Conservation (phyloP, 140 eudicot species). For the Oenanthe javanica region DNA sequence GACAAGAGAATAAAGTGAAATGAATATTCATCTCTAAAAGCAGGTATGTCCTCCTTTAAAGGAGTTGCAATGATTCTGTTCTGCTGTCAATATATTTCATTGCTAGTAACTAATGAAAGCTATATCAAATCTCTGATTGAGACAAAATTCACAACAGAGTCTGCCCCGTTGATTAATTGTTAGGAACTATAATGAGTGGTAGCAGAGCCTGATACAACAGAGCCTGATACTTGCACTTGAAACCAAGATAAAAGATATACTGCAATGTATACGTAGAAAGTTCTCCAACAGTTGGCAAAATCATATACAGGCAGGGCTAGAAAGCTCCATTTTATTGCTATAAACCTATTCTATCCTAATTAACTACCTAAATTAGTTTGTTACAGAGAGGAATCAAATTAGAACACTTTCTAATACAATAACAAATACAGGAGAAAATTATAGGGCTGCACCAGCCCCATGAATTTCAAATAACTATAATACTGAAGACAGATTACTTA, state of each 20-base stretch:
- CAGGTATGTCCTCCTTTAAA: no score
- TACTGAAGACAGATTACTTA: not conserved
- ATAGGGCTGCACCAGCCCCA: not conserved
- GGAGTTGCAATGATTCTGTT: no score
- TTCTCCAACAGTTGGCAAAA: not conserved
- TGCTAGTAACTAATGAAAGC: no score
- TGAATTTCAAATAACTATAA: not conserved
- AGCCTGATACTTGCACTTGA: not conserved
- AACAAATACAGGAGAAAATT: not conserved
- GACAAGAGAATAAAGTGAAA: no score
- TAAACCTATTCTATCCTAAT: not conserved
- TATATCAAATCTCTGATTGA: no score
- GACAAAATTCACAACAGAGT: no score
- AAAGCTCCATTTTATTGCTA: slow-evolving; percentile 1
- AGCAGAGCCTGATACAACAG: no score
- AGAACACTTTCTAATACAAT: not conserved
- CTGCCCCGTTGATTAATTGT: no score
- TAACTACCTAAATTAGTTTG: not conserved
- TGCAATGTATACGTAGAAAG: not conserved
- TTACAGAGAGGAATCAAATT: not conserved
- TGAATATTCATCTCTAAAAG: no score
- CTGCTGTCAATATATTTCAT: no score
- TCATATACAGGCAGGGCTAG: not conserved
- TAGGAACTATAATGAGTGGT: not conserved
- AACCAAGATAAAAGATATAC: not conserved